Percentiles rank a stretch among this genome's conserved stretches.
phyloP scores from a whole-genome alignment of 2,329 filamentous ascomycete species.

The Claviceps spartinae region DNA sequence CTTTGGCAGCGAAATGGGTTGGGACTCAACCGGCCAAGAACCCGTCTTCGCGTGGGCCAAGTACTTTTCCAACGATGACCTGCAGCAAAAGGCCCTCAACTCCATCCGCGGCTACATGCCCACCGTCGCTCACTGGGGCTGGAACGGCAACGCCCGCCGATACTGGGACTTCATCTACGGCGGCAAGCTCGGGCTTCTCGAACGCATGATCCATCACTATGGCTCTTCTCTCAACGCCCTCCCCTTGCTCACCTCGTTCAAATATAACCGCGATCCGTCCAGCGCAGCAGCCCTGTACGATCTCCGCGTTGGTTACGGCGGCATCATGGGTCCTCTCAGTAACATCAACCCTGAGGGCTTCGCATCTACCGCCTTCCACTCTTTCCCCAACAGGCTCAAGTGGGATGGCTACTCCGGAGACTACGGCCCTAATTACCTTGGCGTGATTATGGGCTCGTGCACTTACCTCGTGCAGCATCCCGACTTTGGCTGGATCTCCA shows the following conservation, averaged over 20 bases:
- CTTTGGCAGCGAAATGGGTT: conserved; percentile 47
- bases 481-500: conserved; percentile 32
- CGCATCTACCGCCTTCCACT: conserved; percentile 41
- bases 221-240: conserved; percentile 44
- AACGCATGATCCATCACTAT: conserved; percentile 42
- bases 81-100: conserved; percentile 31
- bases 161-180: conserved; percentile 41
- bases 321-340: conserved; percentile 36
- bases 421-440: conserved; percentile 42
- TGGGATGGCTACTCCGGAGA: conserved; percentile 46
- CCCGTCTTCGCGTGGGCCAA: conserved; percentile 46
- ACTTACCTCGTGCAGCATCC: conserved; percentile 34
- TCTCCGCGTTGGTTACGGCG: conserved; percentile 40
- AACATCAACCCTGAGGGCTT: conserved; percentile 44
- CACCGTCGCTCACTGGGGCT: conserved; percentile 46
- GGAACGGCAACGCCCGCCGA: conserved; percentile 45
- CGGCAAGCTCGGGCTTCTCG: conserved; percentile 28
- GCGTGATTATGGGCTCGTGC: conserved; percentile 33
- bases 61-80: conserved; percentile 11
- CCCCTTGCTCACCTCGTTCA: conserved; percentile 38
- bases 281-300: conserved; percentile 31
- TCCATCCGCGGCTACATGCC: conserved; percentile 44
- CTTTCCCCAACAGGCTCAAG: conserved; percentile 37
- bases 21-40: conserved; percentile 50
- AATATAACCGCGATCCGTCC: conserved; percentile 16